phyloP scores from a whole-genome alignment of 257 asterid species.

The Solanum chilense region DNA sequence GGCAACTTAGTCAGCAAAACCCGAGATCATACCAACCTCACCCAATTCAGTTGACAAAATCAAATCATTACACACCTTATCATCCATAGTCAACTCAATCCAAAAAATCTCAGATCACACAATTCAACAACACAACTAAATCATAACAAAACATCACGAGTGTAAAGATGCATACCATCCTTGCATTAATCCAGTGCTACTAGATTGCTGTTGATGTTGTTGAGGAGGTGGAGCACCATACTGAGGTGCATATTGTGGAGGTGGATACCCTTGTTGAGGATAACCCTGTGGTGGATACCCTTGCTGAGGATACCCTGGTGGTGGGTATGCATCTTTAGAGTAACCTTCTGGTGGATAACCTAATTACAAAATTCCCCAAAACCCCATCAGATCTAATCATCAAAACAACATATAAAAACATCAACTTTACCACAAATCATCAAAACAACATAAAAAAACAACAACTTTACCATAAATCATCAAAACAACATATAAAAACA shows the following conservation, averaged over 20 bases:
- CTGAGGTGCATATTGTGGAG: constrained; percentile 45
- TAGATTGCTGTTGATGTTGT: constrained; percentile 29
- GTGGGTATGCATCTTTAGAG: constrained; percentile 73
- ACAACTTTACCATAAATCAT: neutral
- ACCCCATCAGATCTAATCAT: neutral
- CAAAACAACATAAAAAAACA: neutral
- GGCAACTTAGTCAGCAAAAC: neutral
- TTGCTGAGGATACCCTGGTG: constrained; percentile 38
- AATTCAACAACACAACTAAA: neutral
- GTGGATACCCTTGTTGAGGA: constrained; percentile 20
- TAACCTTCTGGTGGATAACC: constrained; percentile 73
- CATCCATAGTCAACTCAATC: neutral
- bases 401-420: neutral
- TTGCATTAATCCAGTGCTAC: constrained; percentile 33
- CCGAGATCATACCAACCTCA: neutral
- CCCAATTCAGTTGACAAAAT: neutral
- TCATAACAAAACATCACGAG: neutral
- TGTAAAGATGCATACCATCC: constrained; percentile 34
- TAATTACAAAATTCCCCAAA: neutral
- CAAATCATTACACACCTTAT: neutral
- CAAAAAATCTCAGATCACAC: neutral
- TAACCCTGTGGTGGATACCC: constrained; percentile 51
- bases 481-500: neutral
- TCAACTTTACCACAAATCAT: neutral
- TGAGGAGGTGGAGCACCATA: constrained; percentile 35